Evolutionary conservation across 1,284 basidiomycete genomes (phyloP), one percentile per base, ranked within the genome.

Genomic region (Wolfiporia cocos): DNA sequence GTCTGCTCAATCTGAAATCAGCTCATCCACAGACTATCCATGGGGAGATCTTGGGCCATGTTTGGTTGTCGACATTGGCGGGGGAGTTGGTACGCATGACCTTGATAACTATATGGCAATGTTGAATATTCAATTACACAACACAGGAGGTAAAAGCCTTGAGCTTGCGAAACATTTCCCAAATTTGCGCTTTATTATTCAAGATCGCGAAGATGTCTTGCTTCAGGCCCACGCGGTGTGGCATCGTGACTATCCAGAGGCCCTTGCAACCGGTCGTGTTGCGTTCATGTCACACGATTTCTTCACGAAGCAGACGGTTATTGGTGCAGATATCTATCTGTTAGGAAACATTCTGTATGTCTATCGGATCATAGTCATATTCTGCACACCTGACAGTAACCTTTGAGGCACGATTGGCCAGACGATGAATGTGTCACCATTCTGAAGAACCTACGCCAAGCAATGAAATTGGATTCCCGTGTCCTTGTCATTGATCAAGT

Each of bases 281-380:
- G 20, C 26, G 11, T 34, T 50, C 12, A 18, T 42, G 48, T 47
- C 26, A 10, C 56, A 63, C 43, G 58, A 65, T 39, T 64, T 64
- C 44, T 63, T 64, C 46, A 23, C 26, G 3, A 50, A 57, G 4
- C 61, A 63, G 39, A 58, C 63, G 0, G 46, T 57, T 17, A 47
- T 52, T 28, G 43, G 51, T 6, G 58, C 59, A 0, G 51, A 46
- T 7, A 50, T 62, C 9, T 63, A 54, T 44, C 18, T 59, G 15
- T 35, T 65, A 2, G 50, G 59, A 1, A 47, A 42, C n/a, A 51
- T 63, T 39, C 39, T 59, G 23, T 60, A 54, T 46, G 56, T 42
- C 11, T 3, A 5, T 17, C 12, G 12, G 4, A 6, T 14, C 28
- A 17, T 18, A 24, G 14, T 31, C 19, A n/a, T n/a, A n/a, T n/a